phyloP scores from a whole-genome alignment of 1,284 basidiomycete species.

The Psilocybe mexicana region DNA sequence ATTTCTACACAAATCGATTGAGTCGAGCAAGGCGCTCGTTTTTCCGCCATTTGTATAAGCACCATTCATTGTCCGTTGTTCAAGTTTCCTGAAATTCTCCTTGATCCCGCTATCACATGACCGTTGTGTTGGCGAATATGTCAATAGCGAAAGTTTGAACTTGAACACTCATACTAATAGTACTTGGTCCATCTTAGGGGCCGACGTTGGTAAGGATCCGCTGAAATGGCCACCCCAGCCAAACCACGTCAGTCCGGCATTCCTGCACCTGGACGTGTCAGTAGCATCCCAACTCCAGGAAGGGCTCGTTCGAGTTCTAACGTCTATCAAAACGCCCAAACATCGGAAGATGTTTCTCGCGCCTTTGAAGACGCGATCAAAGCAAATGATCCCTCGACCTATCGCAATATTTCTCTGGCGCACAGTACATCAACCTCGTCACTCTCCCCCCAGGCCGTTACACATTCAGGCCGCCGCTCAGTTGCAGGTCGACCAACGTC shows the following conservation, averaged over 20 bases:
- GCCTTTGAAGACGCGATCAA: constrained; percentile 77
- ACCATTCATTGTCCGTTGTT: not conserved
- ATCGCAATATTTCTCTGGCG: constrained; percentile 44
- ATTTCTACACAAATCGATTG: not conserved
- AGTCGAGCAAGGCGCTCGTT: too few species aligned
- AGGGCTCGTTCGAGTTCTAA: constrained; percentile 66
- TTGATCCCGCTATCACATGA: too few species aligned
- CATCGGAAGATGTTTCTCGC: constrained; percentile 53
- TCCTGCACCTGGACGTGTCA: constrained; percentile 57
- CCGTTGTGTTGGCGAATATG: not conserved
- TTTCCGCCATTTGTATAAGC: too few species aligned
- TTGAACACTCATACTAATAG: not conserved
- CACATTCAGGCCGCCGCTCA: constrained; percentile 41
- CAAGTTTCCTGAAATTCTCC: not conserved
- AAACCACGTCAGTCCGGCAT: constrained; percentile 57
- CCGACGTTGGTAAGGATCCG: not conserved
- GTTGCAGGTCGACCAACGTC: constrained; percentile 50
- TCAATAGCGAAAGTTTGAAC: not conserved
- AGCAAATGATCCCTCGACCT: constrained; percentile 73
- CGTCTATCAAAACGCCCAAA: constrained; percentile 37
- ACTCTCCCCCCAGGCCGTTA: constrained; percentile 50
- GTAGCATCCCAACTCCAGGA: constrained; percentile 69
- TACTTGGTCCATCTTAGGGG: not conserved
- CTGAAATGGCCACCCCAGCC: constrained; percentile 44
- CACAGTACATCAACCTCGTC: constrained; percentile 46